Percentiles rank a stretch among this genome's conserved stretches.
phyloP scores from a whole-genome alignment of 1,284 basidiomycete genomes.

The Rhodotorula sp. region DNA sequence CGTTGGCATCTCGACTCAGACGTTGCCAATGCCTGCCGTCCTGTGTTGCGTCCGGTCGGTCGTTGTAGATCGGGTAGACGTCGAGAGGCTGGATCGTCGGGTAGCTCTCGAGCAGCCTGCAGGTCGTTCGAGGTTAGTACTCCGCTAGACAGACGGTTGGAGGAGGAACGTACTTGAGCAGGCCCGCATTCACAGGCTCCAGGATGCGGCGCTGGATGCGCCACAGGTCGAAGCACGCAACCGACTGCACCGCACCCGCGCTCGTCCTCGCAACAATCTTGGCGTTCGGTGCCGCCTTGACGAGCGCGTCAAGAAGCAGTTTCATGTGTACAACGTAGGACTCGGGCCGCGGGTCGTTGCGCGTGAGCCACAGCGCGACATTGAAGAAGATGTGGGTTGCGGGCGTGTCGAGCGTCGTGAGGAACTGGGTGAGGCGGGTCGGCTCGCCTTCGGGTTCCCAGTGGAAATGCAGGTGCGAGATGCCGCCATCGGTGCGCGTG shows the following conservation, averaged over 20 bases:
- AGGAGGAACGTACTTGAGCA: not conserved
- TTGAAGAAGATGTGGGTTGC: slow-evolving; percentile 19
- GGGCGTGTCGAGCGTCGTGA: slow-evolving; percentile 4
- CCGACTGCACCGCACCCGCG: slow-evolving; percentile 5
- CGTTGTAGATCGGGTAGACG: slow-evolving; percentile 19
- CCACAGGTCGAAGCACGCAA: slow-evolving; percentile 11
- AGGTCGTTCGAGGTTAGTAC: not conserved
- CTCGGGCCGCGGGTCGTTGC: not conserved
- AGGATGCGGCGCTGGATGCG: slow-evolving; percentile 3
- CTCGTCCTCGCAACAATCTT: slow-evolving; percentile 13
- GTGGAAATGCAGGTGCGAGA: slow-evolving; percentile 8
- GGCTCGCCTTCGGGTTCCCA: slow-evolving; percentile 10
- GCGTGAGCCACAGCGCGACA: slow-evolving; percentile 16
- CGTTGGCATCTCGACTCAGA: not conserved
- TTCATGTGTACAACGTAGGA: slow-evolving; percentile 1
- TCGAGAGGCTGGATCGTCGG: slow-evolving; percentile 11
- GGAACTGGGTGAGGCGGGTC: not conserved
- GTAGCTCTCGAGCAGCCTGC: slow-evolving; percentile 3
- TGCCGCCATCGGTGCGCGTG: not conserved
- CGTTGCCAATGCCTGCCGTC: slow-evolving; percentile 19
- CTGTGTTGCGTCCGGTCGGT: slow-evolving; percentile 7
- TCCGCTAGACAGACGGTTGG: no score
- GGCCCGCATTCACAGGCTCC: slow-evolving; percentile 11
- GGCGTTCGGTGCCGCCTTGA: not conserved
- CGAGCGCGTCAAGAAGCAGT: slow-evolving; percentile 6